phyloP scores from a whole-genome alignment of 179 eudicot genomes.

The Vitellaria paradoxa region DNA sequence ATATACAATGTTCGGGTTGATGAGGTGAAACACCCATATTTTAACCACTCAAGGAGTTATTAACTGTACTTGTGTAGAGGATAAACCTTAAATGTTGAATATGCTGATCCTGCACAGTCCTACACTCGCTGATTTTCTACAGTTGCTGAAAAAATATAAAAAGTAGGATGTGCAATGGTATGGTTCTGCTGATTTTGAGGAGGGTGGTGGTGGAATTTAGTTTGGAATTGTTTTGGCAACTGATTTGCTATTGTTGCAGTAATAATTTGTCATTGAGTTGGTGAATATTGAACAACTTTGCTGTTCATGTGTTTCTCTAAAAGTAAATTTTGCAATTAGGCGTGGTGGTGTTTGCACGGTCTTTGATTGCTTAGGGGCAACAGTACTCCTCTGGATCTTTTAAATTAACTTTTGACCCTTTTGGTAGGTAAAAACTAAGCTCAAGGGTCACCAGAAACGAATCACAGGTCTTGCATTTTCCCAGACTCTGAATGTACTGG shows the following conservation, averaged over 20 bases:
- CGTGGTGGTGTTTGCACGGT: background rate
- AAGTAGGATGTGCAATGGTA: too few species aligned
- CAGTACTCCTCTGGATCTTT: background rate
- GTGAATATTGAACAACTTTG: background rate
- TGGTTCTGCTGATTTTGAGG: too few species aligned
- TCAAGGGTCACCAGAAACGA: conserved; percentile 53
- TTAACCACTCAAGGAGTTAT: too few species aligned
- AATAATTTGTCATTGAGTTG: conserved; percentile 7
- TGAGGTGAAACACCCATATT: conserved; percentile 33
- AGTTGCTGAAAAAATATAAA: background rate
- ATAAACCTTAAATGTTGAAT: too few species aligned
- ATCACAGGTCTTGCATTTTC: conserved; percentile 61
- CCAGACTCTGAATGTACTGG: conserved; percentile 37
- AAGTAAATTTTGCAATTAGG: background rate
- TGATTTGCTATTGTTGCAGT: background rate
- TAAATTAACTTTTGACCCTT: background rate
- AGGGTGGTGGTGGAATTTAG: background rate
- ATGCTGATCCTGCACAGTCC: too few species aligned
- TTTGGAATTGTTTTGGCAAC: background rate
- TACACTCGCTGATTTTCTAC: too few species aligned
- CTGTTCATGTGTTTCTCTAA: background rate
- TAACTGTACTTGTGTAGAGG: too few species aligned
- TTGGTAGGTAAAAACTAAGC: conserved; percentile 44
- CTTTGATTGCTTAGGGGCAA: background rate
- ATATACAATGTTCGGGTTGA: conserved; percentile 61